Evolutionary conservation across 2,329 filamentous ascomycete species (phyloP).

Genomic region (Ophiosphaerella narmari): DNA sequence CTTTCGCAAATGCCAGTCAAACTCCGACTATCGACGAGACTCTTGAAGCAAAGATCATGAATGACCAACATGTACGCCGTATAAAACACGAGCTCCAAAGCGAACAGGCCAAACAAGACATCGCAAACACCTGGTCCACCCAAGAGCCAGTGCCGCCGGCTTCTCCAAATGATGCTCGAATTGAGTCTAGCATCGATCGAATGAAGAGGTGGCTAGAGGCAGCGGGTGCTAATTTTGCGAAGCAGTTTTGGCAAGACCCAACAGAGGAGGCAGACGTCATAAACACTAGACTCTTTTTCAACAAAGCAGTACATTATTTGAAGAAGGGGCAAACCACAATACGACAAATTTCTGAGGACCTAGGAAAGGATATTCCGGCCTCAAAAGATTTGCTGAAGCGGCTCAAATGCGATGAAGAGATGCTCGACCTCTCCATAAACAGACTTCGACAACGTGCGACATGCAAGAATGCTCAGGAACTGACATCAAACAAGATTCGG

Average conservation of each 20-base stretch:
- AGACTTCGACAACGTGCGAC: conserved; percentile 11
- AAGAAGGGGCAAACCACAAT: conserved; percentile 28
- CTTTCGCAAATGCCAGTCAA: conserved; percentile 20
- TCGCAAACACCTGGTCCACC: not conserved
- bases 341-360: conserved; percentile 29
- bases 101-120: not conserved
- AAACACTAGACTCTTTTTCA: conserved; percentile 25
- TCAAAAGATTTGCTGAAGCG: conserved; percentile 28
- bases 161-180: not conserved
- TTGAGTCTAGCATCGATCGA: conserved; percentile 33
- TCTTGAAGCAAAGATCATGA: conserved; percentile 32
- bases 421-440: conserved; percentile 17
- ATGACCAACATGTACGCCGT: conserved; percentile 36
- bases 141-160: not conserved
- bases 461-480: conserved; percentile 3
- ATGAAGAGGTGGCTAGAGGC: conserved; percentile 38
- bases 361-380: conserved; percentile 32
- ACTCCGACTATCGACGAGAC: conserved; percentile 22
- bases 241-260: conserved; percentile 40
- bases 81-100: conserved; percentile 23
- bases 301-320: conserved; percentile 21
- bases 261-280: conserved; percentile 28
- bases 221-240: conserved; percentile 28
- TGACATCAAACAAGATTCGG: conserved; percentile 13
- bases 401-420: conserved; percentile 32